Evolutionary conservation across 345 rosid genomes (phyloP).

Genomic region (Gossypium ekmanianum): DNA sequence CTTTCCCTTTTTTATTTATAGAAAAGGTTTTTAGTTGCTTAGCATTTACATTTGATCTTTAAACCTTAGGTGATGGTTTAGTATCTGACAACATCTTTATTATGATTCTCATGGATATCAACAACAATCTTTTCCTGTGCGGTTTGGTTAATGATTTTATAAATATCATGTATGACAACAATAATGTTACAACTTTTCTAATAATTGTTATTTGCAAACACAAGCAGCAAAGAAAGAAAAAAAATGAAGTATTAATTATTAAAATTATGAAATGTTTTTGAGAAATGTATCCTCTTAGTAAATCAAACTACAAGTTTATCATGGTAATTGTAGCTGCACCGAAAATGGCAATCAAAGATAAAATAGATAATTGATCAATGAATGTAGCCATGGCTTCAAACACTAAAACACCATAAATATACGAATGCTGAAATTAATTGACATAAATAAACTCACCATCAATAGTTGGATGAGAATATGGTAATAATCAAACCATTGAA

Average conservation of each 20-base stretch:
- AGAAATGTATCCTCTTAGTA: no score
- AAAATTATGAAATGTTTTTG: background rate
- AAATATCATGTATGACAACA: constrained; percentile 82
- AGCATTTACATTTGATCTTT: constrained; percentile 11
- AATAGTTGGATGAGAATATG: no score
- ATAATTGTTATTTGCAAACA: constrained; percentile 51
- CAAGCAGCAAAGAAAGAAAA: background rate
- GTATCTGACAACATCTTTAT: constrained; percentile 49
- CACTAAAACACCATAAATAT: constrained; percentile 80
- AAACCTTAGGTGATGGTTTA: background rate
- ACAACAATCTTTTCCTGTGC: constrained; percentile 63
- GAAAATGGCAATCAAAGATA: constrained; percentile 83
- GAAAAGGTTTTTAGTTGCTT: constrained; percentile 20
- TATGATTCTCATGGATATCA: constrained; percentile 71
- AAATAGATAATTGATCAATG: constrained; percentile 85
- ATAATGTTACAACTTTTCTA: constrained; percentile 64
- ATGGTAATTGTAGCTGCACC: constrained; percentile 98
- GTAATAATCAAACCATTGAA: no score
- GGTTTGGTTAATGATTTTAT: constrained; percentile 82
- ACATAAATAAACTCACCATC: background rate
- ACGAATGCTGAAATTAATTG: constrained; percentile 60
- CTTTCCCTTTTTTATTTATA: constrained; percentile 15
- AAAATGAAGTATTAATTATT: no score
- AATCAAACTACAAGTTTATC: constrained; percentile 33
- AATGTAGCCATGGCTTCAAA: constrained; percentile 99